Base-by-base conservation (phyloP, 1,139 yeast species). In the Blastobotrys ciferrii region DNA sequence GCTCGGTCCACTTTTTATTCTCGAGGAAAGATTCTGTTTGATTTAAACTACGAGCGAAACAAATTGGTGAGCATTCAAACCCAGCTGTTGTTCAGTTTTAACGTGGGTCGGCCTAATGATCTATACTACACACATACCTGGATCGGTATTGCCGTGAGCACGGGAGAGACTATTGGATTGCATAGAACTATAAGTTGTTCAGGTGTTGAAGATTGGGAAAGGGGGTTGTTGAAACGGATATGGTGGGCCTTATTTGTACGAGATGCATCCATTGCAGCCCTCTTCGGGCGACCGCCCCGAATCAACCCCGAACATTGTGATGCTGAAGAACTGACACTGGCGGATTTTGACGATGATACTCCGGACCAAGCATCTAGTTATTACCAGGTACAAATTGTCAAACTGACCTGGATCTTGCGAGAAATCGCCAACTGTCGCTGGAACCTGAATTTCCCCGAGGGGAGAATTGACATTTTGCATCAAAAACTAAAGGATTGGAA, bases 181-280 rank as follows among this genome's bases (percentile, higher is more conserved):
- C 84, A 81, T 58, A 66, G 82, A 60, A 54, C 57, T 14, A 43
- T 60, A 49, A 47, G 58, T 28, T 50, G 52, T 20, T 52, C 61
- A 1, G 54, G 53, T 3, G 39, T 53, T 13, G 45, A 58, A 15
- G 43, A 57, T 1, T 67, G 72, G 13, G 80, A 78, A 44, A 73
- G 73, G 56, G 73, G 73, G 53, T 64, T 76, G 30, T 76, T 81
- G 74, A 70, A 80, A 54, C 67, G 82, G 47, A 71, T 80, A 23
- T 81, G 84, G 84, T 81, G 87, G 87, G 73, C 80, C 55, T 64
- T 81, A 13, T 79, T 78, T 58, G 78, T 78, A 51, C 78, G 79
- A 55, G 87, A 81, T 62, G 67, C 82, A 15, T 73, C 78, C 46
- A 79, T 78, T 5, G 78, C 80, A 20, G 75, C 81, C 48, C 84